Evolutionary conservation across 305 asterid genomes (phyloP).

Genomic region (Fraxinus sp.): DNA sequence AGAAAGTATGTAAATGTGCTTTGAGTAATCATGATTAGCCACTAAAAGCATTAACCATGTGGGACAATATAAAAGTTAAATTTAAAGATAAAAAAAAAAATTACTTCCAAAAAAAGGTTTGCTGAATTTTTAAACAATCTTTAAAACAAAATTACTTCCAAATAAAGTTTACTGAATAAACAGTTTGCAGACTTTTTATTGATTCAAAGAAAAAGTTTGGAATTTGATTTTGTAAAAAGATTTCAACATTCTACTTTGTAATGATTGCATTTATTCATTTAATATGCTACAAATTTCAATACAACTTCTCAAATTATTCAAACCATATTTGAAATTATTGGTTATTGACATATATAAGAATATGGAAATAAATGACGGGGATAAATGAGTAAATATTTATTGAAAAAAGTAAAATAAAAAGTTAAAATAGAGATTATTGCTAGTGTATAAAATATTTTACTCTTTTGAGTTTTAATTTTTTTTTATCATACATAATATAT

Average conservation of each 20-base stretch:
- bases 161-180: not conserved
- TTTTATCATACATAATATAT: too few species aligned
- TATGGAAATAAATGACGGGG: not conserved
- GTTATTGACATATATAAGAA: not conserved
- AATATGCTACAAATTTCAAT: not conserved
- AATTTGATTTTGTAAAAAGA: not conserved
- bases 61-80: not conserved
- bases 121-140: not conserved
- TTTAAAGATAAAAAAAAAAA: not conserved
- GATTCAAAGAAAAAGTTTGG: not conserved
- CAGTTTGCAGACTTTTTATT: too few species aligned
- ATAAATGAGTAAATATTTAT: not conserved
- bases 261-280: not conserved
- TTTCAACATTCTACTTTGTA: not conserved
- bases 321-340: not conserved
- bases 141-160: not conserved
- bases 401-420: not conserved
- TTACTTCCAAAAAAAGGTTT: not conserved
- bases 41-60: not conserved
- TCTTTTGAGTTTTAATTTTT: too few species aligned
- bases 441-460: not conserved
- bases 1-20: constrained; percentile 13
- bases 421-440: not conserved
- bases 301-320: not conserved
- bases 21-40: not conserved